Conservation (phyloP, 169 alveolate genomes). For the Theileria equi region DNA sequence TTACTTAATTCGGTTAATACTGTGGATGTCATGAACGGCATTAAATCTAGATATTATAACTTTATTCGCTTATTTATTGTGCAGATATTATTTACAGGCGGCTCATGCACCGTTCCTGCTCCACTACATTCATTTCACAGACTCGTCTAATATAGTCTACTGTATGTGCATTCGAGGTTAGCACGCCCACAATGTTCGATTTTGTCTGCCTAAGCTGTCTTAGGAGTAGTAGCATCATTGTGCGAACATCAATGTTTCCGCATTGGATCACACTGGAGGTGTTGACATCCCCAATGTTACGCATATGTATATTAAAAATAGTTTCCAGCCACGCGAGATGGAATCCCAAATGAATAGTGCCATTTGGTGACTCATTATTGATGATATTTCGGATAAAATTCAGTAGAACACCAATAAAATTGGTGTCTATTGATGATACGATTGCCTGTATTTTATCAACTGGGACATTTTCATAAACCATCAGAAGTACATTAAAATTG, state of each 20-base stretch:
- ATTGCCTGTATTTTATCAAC: constrained; percentile 33
- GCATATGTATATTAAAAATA: constrained; percentile 47
- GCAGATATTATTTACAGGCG: no score
- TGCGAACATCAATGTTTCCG: constrained; percentile 42
- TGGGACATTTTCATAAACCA: constrained; percentile 72
- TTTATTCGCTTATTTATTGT: no score
- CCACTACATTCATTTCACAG: no score
- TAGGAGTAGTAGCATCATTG: constrained; percentile 54
- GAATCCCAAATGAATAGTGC: constrained; percentile 53
- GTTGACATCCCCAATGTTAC: constrained; percentile 14
- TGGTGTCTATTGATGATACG: constrained; percentile 46
- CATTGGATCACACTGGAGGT: neutral
- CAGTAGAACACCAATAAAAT: constrained; percentile 42
- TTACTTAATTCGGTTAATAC: no score
- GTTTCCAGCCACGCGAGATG: constrained; percentile 57
- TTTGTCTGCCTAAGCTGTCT: constrained; percentile 55
- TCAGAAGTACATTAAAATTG: constrained; percentile 68
- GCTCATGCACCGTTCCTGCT: no score
- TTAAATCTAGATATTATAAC: no score
- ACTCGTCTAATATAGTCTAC: constrained; percentile 29
- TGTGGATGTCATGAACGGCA: no score
- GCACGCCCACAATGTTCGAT: constrained; percentile 50
- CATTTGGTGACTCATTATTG: constrained; percentile 46
- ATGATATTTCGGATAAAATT: constrained; percentile 47
- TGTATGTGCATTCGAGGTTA: constrained; percentile 54